Base-by-base conservation (phyloP, 176 grass and related monocot species). In the Musa itinerans region DNA sequence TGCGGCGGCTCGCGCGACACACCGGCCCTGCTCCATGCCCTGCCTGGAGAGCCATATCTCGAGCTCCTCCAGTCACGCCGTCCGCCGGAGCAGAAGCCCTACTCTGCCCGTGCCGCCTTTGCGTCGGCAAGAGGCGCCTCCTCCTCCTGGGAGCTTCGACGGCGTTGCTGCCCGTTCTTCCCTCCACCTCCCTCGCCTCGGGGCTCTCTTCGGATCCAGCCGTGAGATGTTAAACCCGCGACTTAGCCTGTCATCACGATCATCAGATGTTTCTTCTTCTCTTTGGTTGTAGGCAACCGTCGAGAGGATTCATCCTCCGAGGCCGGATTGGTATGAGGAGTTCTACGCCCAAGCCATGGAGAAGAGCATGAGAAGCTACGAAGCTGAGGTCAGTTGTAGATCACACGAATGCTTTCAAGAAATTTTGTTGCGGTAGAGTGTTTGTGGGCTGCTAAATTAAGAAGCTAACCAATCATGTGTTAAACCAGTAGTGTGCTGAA, bases 291-390 rank as follows among this genome's bases (percentile, higher is more conserved):
- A 93, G 95, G 86, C 54, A 52, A 81, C 86, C 43, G 50, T 87
- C 26, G 82, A 98, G 80, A 80, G 69, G 79, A 71, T 93, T 23
- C 95, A 91, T 68, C 88, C 88, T 21, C 70, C 82, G 10, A 89
- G 86, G 82, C 76, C 86, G 48, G 88, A 89, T 65, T 93, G 72
- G 84, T 93, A 93, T 51, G 86, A 98, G 76, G 77, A 91, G 78
- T 52, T 89, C 1, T 94, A 83, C 61, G 95, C 88, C 50, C 80
- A 70, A 24, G 84, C 69, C 24, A 54, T 93, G 88, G 83, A 83
- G 54, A 55, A 83, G 74, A 74, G 88, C 43, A 93, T 79, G 88
- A 74, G 25, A 51, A 76, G 75, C 15, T 98, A 98, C 55, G 95
- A 93, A 78, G 72, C 79, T 25, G 90, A 98, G 90, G 90, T 98